Base-by-base conservation (phyloP, 2,329 filamentous ascomycete species). In the Trichoderma hamatum region DNA sequence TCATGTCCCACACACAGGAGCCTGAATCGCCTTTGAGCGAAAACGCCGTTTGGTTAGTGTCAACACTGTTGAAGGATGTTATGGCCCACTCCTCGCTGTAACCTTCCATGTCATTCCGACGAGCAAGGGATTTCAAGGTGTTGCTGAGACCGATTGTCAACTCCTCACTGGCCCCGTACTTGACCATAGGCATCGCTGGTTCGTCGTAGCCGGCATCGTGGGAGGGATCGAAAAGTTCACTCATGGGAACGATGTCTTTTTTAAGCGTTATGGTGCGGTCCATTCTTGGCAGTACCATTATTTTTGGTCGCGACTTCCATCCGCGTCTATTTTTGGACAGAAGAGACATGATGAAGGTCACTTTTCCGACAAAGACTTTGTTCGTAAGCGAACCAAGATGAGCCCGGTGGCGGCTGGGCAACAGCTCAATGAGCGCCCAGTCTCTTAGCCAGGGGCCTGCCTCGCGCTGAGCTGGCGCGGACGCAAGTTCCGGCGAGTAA, bases 41-140 rank as follows among this genome's bases (percentile, higher is more conserved):
- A 51, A 68, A 68, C 1, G 46, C 16, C 11, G 26, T 19, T n/a
- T 9, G 4, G 9, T 14, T 19, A 11, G 46, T 1, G 5, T 1
- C 2, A n/a, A 6, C 26, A 2, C 26, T 10, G 2, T 2, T 3
- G 13, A 46, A 11, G 1, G 46, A 52, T 32, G n/a, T 28, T 28
- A 68, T 63, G 2, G 34, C 11, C 66, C 66, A 68, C 26, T 46
- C 66, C 30, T 68, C 56, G 49, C 66, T 55, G 21, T 21, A 39
- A 3, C 2, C 0, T 7, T 32, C 21, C 34, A 24, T 36, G 52
- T 32, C 39, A 19, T 46, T 5, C 5, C 52, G 21, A 4, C 61
- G 61, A 36, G 43, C 30, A 14, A 54, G 28, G 19, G 61, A 64
- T 13, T 55, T 43, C 46, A 64, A n/a, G 49, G 30, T 28, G n/a